Evolutionary conservation across 495 filamentous ascomycete genomes (phyloP), one percentile per base, ranked within the genome.

Genomic region (Tuber microsphaerosporum): DNA sequence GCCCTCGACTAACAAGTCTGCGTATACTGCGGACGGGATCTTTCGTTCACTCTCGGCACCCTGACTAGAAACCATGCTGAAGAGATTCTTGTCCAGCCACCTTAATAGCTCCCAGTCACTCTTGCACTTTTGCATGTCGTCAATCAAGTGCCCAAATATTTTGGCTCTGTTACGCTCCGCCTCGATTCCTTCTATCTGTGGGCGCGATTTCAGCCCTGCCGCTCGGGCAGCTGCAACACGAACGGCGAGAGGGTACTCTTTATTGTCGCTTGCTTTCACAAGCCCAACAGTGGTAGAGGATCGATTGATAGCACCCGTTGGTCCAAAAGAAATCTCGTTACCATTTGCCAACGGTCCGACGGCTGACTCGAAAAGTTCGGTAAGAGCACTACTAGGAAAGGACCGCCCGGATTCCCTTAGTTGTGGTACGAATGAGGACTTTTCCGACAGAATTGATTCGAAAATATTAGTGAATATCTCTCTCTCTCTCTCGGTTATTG

Each of bases 401-500:
- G 75, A 71, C 1, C 48, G 34, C 16, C 22, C 65, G 5, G 70
- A 48, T 7, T 71, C 74, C 5, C 39, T 31, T 19, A 68, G 9
- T 39, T 70, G 77, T 10, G 81, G 73, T 20, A 51, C 3, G 45
- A 82, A 71, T 34, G 73, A 48, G 10, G 80, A 70, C 37, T 43
- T 73, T n/a, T 74, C 71, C 22, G 78, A 78, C 10, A 83, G 78
- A 70, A 83, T 82, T 31, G 72, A 71, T 41, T 83, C 74, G n/a
- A 83, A 83, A 42, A 83, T 83, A 39, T 73, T 68, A n/a, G 81
- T 74, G 71, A 83, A 83, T 73, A 83, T 80, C 45, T 80, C 74
- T 9, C 81, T 78, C 31, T 83, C 81, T 4, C 81, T 80, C 31
- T 76, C 71, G n/a, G 71, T 74, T 39, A 77, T 48, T 10, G 61